Percentiles rank a stretch among this genome's conserved stretches.
These are phyloP conservation scores for Boletellus sp. DNA, from an alignment of 768 basidiomycete genomes.

Conservation along the genomic window DNA sequence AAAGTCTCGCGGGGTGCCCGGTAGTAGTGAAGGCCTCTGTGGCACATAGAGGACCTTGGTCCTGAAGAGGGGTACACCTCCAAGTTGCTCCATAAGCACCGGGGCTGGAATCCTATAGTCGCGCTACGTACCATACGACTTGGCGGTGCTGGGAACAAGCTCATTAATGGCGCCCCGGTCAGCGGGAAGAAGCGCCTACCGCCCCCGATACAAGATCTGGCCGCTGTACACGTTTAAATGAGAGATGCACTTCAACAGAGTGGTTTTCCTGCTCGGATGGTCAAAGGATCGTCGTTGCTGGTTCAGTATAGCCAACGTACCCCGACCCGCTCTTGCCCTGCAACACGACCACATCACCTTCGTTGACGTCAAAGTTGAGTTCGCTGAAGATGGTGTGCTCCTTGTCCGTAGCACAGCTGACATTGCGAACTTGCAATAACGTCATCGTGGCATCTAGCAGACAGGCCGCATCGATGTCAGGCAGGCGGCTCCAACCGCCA, in stretches of 20 bases:
- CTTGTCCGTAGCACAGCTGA: slow-evolving; percentile 47
- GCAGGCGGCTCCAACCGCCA: neutral
- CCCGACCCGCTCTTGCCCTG: slow-evolving; percentile 80
- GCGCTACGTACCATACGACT: slow-evolving; percentile 40
- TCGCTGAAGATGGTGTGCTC: slow-evolving; percentile 55
- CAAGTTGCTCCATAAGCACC: neutral
- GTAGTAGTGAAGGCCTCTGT: slow-evolving; percentile 82
- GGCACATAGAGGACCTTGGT: slow-evolving; percentile 83
- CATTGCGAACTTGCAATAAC: slow-evolving; percentile 51
- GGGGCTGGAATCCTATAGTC: neutral
- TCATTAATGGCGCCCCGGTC: neutral
- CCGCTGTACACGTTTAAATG: slow-evolving; percentile 73
- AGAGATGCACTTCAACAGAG: slow-evolving; percentile 79
- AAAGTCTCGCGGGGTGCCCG: slow-evolving; percentile 76
- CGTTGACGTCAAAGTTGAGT: slow-evolving; percentile 57
- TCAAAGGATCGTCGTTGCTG: neutral
- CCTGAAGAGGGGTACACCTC: slow-evolving; percentile 75
- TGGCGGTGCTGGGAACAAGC: slow-evolving; percentile 41
- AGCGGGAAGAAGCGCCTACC: slow-evolving; percentile 38
- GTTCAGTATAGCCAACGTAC: slow-evolving; percentile 27
- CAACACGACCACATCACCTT: slow-evolving; percentile 75
- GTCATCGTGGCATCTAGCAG: slow-evolving; percentile 9
- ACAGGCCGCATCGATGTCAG: neutral
- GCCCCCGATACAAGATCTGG: slow-evolving; percentile 59
- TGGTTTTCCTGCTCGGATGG: slow-evolving; percentile 49